These are phyloP conservation scores for Jamesozyma jinghongensis DNA, from an alignment of 805 yeast species.

Conservation along the genomic window DNA sequence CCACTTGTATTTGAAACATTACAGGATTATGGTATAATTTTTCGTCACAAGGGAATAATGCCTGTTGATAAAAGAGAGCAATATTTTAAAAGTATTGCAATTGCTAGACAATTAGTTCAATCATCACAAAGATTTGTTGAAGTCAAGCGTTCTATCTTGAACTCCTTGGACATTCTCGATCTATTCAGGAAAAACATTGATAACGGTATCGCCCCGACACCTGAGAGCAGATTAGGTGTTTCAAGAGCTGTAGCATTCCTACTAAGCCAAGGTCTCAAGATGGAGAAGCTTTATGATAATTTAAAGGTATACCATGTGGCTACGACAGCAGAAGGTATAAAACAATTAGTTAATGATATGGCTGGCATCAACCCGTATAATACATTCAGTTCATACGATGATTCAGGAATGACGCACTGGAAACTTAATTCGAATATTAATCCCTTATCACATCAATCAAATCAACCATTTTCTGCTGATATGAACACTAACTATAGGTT, in stretches of 20 bases:
- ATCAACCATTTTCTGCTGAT: not conserved
- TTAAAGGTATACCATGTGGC: conserved; percentile 17
- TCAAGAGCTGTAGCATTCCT: conserved; percentile 18
- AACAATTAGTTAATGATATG: not conserved
- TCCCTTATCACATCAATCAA: not conserved
- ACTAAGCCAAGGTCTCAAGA: conserved; percentile 23
- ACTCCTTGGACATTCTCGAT: conserved; percentile 14
- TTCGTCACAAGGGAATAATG: conserved; percentile 8
- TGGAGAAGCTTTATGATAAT: conserved; percentile 23
- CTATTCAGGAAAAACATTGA: conserved; percentile 20
- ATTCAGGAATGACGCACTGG: conserved; percentile 2
- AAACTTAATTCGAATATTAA: not conserved
- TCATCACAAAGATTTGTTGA: conserved; percentile 15
- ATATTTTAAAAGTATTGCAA: conserved; percentile 22
- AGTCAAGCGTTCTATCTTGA: conserved; percentile 14
- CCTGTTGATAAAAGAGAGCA: conserved; percentile 18
- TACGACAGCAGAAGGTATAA: conserved; percentile 9
- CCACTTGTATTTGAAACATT: conserved; percentile 21
- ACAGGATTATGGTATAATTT: conserved; percentile 23
- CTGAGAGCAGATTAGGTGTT: conserved; percentile 9
- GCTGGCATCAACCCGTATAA: not conserved
- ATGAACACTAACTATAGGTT: conserved; percentile 5
- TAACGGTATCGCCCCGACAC: conserved; percentile 20
- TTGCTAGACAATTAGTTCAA: conserved; percentile 21
- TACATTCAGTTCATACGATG: conserved; percentile 4